These are phyloP conservation scores for Setomelanomma holmii DNA, from an alignment of 2,329 filamentous ascomycete genomes.

Conservation along the genomic window DNA sequence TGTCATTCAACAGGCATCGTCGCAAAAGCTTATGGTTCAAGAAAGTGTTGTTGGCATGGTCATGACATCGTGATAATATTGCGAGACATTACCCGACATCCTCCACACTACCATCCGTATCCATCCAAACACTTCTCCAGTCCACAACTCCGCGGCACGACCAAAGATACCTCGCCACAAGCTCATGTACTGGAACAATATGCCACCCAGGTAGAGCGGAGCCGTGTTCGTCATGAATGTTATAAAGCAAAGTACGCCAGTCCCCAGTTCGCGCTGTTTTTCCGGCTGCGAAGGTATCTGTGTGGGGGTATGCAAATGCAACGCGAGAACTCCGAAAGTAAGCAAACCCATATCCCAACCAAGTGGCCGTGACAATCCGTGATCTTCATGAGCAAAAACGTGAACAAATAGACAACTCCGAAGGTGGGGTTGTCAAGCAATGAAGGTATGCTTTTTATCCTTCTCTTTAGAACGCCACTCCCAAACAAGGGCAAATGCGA, in stretches of 20 bases:
- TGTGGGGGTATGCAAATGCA: slow-evolving; percentile 31
- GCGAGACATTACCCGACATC: not conserved
- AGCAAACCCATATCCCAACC: slow-evolving; percentile 9
- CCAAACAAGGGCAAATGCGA: slow-evolving; percentile 16
- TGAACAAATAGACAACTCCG: slow-evolving; percentile 5
- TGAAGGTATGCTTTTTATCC: slow-evolving; percentile 7
- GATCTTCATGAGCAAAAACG: slow-evolving; percentile 5
- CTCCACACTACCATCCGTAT: not conserved
- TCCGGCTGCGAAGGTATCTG: slow-evolving; percentile 39
- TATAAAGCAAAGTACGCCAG: slow-evolving; percentile 29
- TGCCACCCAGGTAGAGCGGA: not conserved
- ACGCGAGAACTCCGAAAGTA: slow-evolving; percentile 21
- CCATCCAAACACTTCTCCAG: not conserved
- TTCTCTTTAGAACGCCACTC: slow-evolving; percentile 18
- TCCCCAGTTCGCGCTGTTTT: slow-evolving; percentile 37
- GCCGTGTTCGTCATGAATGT: slow-evolving; percentile 4
- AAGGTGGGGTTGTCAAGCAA: slow-evolving; percentile 2
- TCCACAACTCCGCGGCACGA: not conserved
- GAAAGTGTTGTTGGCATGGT: not conserved
- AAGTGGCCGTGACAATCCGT: slow-evolving; percentile 6
- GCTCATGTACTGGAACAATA: not conserved
- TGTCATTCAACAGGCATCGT: not conserved
- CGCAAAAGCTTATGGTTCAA: not conserved
- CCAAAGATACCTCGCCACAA: slow-evolving; percentile 2
- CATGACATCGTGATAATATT: slow-evolving; percentile 1